Base-by-base conservation (phyloP, 1,284 basidiomycete species). In the Vanrija pseudolonga region DNA sequence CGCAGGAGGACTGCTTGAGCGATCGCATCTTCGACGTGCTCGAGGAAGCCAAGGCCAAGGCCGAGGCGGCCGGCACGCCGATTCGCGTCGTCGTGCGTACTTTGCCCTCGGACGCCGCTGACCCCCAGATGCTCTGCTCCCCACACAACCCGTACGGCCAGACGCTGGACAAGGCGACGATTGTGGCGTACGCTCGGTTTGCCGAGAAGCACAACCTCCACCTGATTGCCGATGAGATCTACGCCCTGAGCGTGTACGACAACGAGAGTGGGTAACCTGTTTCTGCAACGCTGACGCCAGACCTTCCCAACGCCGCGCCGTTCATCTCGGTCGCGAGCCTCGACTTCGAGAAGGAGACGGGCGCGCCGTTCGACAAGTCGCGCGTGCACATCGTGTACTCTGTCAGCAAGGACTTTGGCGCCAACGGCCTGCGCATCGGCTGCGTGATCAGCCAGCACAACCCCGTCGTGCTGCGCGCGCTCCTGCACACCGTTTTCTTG, bases 341-440 rank as follows among this genome's bases (percentile, higher is more conserved):
- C 37, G 74, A 78, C 58, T 64, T 77, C 15, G 65, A 69, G 57
- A 68, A 67, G 56, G 77, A 79, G 60, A 63, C 76, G 7, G 73
- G 71, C 5, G 59, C 62, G 24, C 48, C 40, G 15, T 78, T 76
- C 53, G 64, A 76, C 55, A 69, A 68, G 17, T 59, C 66, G 6
- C 64, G 78, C 12, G 49, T 79, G 23, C 71, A 78, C 51, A 69
- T 69, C 71, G 48, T 55, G 66, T 51, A 26, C 14, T 11, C 38
- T n/a, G 49, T 77, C 60, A 69, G 66, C 58, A 78, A 78, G 57
- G 77, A 79, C 60, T 79, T 78, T 55, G 77, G 77, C 51, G 63
- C 72, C 32, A 79, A 79, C 60, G 78, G 78, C 3, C 65, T 76
- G 42, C 68, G 76, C 5, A 56, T 77, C 37, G 78, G 74, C 12